Percentiles rank a stretch among this genome's conserved stretches.
These are phyloP conservation scores for Populus euphratica DNA, from an alignment of 345 rosid genomes.

Conservation along the genomic window DNA sequence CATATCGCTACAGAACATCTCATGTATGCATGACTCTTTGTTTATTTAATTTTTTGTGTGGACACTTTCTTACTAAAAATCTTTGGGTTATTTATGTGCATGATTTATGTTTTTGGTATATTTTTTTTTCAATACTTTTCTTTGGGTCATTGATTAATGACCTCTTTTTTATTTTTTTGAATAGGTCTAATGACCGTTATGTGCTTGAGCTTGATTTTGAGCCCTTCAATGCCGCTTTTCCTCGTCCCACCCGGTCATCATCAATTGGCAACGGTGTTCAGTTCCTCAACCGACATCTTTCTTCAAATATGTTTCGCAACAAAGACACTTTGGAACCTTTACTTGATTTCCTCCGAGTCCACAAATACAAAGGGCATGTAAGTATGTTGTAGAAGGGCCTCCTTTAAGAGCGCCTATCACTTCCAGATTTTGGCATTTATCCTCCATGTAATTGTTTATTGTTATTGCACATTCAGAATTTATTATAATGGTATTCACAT, in stretches of 20 bases:
- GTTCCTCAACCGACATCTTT: constrained; percentile 93
- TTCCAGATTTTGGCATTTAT: not conserved
- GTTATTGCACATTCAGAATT: not conserved
- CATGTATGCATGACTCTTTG: no score
- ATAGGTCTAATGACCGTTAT: constrained; percentile 29
- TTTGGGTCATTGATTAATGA: constrained; percentile 25
- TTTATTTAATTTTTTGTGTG: no score
- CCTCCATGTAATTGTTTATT: not conserved
- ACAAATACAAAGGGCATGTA: constrained; percentile 87
- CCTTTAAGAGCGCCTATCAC: not conserved
- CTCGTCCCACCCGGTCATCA: constrained; percentile 86
- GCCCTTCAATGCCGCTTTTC: constrained; percentile 84
- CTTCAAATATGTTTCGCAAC: constrained; percentile 87
- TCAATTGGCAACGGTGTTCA: constrained; percentile 99
- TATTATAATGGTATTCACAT: not conserved
- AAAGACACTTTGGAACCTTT: constrained; percentile 91
- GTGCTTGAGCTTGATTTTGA: constrained; percentile 96
- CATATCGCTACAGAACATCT: not conserved
- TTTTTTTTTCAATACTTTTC: not conserved
- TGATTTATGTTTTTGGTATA: not conserved
- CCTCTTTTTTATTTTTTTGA: not conserved
- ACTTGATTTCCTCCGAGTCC: constrained; percentile 74
- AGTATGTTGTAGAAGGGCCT: constrained; percentile 29
- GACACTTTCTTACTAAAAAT: no score
- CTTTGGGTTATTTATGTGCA: not conserved